Evolutionary conservation across 2,329 filamentous ascomycete species (phyloP), one percentile per base, ranked within the genome.

Genomic region (Arthrinium phaeospermum): DNA sequence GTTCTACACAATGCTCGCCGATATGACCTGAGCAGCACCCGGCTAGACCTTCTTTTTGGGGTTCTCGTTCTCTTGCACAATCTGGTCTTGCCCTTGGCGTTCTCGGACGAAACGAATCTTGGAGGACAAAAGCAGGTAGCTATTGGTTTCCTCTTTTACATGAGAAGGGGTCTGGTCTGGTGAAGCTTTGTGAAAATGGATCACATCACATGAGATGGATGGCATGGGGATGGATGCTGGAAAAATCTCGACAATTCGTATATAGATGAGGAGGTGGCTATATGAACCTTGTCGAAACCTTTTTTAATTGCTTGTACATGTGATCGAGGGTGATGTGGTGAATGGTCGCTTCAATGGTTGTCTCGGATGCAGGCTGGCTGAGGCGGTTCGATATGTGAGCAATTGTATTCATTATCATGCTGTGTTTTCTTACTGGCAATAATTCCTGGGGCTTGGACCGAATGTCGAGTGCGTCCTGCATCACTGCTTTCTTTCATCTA

Each of bases 81-180:
- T 64, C 57, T 64, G 34, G 57, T 41, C 34, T 64, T 64, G 10
- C 34, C 57, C 4, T 41, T 64, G 57, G 57, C 34, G 57, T 64
- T 41, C 34, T 64, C 57, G 57, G 34, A 41, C 19, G 57, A 22
- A 12, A 41, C 12, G 8, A 61, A n/a, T 64, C 8, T 64, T 64
- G 57, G 57, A 64, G 13, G 57, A 64, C 34, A 64, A 13, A 64
- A 64, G 57, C 30, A 41, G 57, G 19, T 41, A 41, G 57, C 34
- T 64, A 64, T 64, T 64, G 57, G 57, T 41, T 64, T 64, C n/a
- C 57, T 34, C 57, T 41, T 64, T 64, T 64, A 34, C 34, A 64
- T 64, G 57, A 64, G 57, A 41, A 34, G 34, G 19, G 10, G 51
- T 37, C 30, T 37, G 57, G 57, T 64, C 57, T 41, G 57, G 57